Percentiles rank a stretch among this genome's conserved stretches.
phyloP scores from a whole-genome alignment of 2,329 filamentous ascomycete genomes.

The Chaetomium sp. region DNA sequence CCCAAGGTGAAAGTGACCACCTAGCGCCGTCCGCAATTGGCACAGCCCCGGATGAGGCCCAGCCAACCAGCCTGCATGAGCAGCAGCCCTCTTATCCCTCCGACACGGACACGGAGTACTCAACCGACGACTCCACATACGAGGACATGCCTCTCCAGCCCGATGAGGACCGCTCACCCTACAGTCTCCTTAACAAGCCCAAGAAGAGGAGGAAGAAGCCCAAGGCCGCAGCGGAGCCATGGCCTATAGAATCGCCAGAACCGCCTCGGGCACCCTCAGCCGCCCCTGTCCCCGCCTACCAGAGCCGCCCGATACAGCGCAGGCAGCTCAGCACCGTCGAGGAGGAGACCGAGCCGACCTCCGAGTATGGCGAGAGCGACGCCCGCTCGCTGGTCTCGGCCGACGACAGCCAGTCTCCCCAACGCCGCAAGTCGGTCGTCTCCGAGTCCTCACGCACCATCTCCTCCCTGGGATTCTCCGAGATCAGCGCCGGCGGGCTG shows the following conservation, averaged over 20 bases:
- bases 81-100: slow-evolving; percentile 9
- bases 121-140: slow-evolving; percentile 7
- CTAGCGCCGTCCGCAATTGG: not conserved
- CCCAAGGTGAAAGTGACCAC: not conserved
- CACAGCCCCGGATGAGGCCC: slow-evolving; percentile 7
- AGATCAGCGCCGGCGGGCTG: slow-evolving; percentile 11
- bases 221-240: slow-evolving; percentile 26
- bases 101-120: slow-evolving; percentile 12
- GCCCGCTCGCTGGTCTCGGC: slow-evolving; percentile 20
- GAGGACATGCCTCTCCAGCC: slow-evolving; percentile 19
- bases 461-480: slow-evolving; percentile 14
- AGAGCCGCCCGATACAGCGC: slow-evolving; percentile 22
- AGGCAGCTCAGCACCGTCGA: slow-evolving; percentile 30
- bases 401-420: slow-evolving; percentile 10
- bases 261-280: slow-evolving; percentile 1
- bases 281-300: slow-evolving; percentile 14
- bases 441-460: slow-evolving; percentile 21
- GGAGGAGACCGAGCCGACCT: slow-evolving; percentile 28
- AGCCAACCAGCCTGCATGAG: slow-evolving; percentile 11
- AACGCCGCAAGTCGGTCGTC: slow-evolving; percentile 18
- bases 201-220: slow-evolving; percentile 29
- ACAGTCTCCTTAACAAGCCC: slow-evolving; percentile 29
- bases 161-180: slow-evolving; percentile 22
- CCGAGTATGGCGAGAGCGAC: slow-evolving; percentile 25
- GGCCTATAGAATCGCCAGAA: slow-evolving; percentile 22